These are phyloP conservation scores for Penicilliopsis zonata DNA, from an alignment of 495 filamentous ascomycete genomes.

Conservation along the genomic window DNA sequence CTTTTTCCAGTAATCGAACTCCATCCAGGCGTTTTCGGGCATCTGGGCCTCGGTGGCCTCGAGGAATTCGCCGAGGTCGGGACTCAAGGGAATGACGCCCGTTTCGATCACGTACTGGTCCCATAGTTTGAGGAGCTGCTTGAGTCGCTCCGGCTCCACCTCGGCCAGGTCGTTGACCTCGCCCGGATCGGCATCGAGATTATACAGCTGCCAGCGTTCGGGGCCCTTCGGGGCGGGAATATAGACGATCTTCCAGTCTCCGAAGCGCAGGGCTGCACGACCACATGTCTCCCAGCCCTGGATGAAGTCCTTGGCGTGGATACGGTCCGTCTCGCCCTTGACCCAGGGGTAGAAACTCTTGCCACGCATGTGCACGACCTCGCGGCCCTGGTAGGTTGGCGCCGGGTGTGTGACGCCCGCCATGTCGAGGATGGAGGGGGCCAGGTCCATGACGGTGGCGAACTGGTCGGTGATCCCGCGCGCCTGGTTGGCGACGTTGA, in stretches of 20 bases:
- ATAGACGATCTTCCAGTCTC: constrained; percentile 38
- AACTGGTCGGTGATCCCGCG: constrained; percentile 41
- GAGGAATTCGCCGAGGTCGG: constrained; percentile 31
- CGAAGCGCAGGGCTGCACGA: constrained; percentile 30
- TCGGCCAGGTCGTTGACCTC: constrained; percentile 49
- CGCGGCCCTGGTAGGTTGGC: constrained; percentile 41
- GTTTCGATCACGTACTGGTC: constrained; percentile 51
- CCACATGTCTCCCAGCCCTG: constrained; percentile 38
- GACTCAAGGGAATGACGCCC: constrained; percentile 37
- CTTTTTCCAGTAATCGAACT: constrained; percentile 57
- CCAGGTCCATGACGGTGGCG: constrained; percentile 53
- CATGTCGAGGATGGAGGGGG: constrained; percentile 48
- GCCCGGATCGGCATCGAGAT: constrained; percentile 27
- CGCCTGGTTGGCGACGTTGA: constrained; percentile 10
- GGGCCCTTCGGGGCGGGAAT: constrained; percentile 38
- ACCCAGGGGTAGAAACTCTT: constrained; percentile 33
- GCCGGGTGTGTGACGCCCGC: constrained; percentile 47
- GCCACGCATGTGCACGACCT: constrained; percentile 49
- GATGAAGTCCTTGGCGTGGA: constrained; percentile 37
- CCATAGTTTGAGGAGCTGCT: constrained; percentile 38
- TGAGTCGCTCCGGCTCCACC: constrained; percentile 42
- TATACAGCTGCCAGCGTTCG: constrained; percentile 36
- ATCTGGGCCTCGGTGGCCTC: constrained; percentile 54
- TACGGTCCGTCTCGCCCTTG: constrained; percentile 15
- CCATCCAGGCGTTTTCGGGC: constrained; percentile 56